phyloP scores from a whole-genome alignment of 2,329 filamentous ascomycete species.

The Phaeophleospora eucalypticola region DNA sequence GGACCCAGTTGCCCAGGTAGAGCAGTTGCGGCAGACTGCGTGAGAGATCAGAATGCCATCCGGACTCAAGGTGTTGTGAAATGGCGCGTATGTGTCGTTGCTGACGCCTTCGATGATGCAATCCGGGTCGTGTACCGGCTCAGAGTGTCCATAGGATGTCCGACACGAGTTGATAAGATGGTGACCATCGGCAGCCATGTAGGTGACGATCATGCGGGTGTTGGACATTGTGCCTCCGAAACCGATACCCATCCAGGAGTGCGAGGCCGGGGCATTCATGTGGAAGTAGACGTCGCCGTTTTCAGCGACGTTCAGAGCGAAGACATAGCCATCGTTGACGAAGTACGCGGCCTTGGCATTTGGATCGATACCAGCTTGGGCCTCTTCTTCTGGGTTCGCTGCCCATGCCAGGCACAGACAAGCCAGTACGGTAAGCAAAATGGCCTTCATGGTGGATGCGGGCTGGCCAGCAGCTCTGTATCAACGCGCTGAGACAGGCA shows the following conservation, averaged over 20 bases:
- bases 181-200: conserved; percentile 33
- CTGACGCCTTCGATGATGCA: conserved; percentile 32
- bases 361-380: conserved; percentile 19
- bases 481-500: too few relatives aligned
- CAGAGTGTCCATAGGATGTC: conserved; percentile 32
- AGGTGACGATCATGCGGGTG: conserved; percentile 44
- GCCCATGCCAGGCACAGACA: conserved; percentile 13
- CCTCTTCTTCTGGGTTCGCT: conserved; percentile 10
- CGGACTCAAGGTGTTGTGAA: conserved; percentile 23
- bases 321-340: conserved; percentile 23
- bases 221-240: conserved; percentile 42
- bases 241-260: conserved; percentile 44
- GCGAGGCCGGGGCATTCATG: conserved; percentile 32
- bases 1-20: conserved; percentile 34
- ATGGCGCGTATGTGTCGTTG: conserved; percentile 33
- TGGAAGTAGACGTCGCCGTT: conserved; percentile 31
- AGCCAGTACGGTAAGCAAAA: conserved; percentile 12
- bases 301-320: conserved; percentile 26
- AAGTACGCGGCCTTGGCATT: conserved; percentile 27
- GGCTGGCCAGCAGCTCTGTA: neutral
- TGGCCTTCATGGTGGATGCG: conserved; percentile 10
- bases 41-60: conserved; percentile 31
- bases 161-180: conserved; percentile 38
- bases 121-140: conserved; percentile 33
- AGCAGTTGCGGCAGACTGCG: conserved; percentile 39